Evolutionary conservation across 75 land plant genomes (phyloP), one percentile per base, ranked within the genome.

Genomic region (Adiantum capillusveneris): DNA sequence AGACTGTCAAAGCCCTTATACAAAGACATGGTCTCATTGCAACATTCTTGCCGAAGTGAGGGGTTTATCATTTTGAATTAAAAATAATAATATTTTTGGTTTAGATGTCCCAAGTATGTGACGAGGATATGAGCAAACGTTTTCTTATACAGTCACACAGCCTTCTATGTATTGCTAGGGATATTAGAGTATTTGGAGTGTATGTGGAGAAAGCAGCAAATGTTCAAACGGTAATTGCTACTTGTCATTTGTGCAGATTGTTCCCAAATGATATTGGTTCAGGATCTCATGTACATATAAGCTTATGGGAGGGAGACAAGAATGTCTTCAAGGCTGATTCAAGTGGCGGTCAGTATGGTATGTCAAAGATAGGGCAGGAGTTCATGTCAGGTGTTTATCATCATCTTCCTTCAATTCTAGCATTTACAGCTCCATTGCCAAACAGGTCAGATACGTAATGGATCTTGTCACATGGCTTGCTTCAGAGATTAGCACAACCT

Each of bases 41-140:
- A 63, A 93, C 98, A 39, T 93, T 93, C 76, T 46, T 93, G n/a
- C 98, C 98, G 20, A 88, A 88, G 98, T 93, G 67, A 45, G 95
- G 27, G 20, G 17, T 17, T 48, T 22, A 16, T 20, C 7, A 39
- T 34, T 34, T 34, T 34, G 37, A 3, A 5, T 9, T 34, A 34
- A 5, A 9, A 5, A 9, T 5, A 5, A 34, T 3, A 3, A 34
- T 34, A 34, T 34, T 34, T 34, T 34, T 34, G 3, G 9, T 34
- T 34, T 34, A n/a, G n/a, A n/a, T 9, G 9, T 34, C 9, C 9
- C 7, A 9, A 34, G 9, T 9, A 5, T 34, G 37, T 34, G 3
- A 34, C 9, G 37, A 34, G 9, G 37, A 9, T 3, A 34, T 34
- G 9, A 34, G 3, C 37, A 34, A 34, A 34, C 37, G 9, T 34